A percentile compares a stretch with the other conserved stretches of the same genome.
phyloP scores from a whole-genome alignment of 768 basidiomycete species.

The Tylopilus vinaceipallidus region DNA sequence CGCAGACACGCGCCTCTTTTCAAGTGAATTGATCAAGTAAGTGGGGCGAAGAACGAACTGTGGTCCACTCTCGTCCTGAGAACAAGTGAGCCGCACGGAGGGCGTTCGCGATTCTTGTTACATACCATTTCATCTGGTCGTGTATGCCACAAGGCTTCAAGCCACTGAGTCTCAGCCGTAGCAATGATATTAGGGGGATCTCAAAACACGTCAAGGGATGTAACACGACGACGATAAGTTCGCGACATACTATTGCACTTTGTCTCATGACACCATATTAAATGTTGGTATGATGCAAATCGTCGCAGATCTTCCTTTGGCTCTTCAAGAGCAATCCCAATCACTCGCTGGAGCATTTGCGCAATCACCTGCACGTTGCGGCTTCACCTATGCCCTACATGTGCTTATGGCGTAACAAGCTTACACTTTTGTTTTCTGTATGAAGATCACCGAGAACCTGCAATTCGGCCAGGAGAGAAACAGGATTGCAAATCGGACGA shows the following conservation, averaged over 20 bases:
- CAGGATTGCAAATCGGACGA: conserved; percentile 13
- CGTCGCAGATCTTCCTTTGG: conserved; percentile 39
- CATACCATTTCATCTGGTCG: conserved; percentile 7
- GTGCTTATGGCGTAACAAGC: not conserved
- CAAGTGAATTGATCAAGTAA: conserved; percentile 37
- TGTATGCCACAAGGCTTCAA: conserved; percentile 48
- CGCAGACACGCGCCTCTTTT: conserved; percentile 38
- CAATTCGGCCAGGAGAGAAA: conserved; percentile 27
- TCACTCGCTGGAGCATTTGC: conserved; percentile 35
- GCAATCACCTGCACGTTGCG: conserved; percentile 10
- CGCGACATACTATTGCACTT: conserved; percentile 38
- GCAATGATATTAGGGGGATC: conserved; percentile 32
- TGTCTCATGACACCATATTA: conserved; percentile 48
- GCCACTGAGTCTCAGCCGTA: conserved; percentile 46
- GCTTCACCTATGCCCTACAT: not conserved
- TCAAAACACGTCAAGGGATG: conserved; percentile 16
- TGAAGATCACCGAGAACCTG: conserved; percentile 19
- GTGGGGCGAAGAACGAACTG: conserved; percentile 44
- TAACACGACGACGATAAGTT: not conserved
- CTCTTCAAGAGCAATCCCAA: conserved; percentile 38
- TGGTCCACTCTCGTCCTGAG: conserved; percentile 34
- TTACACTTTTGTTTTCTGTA: conserved; percentile 16
- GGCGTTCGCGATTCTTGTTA: not conserved
- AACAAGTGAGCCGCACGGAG: not conserved
- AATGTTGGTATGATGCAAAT: conserved; percentile 53